phyloP scores from a whole-genome alignment of 2,329 filamentous ascomycete species.

The Elsinoe batatas region DNA sequence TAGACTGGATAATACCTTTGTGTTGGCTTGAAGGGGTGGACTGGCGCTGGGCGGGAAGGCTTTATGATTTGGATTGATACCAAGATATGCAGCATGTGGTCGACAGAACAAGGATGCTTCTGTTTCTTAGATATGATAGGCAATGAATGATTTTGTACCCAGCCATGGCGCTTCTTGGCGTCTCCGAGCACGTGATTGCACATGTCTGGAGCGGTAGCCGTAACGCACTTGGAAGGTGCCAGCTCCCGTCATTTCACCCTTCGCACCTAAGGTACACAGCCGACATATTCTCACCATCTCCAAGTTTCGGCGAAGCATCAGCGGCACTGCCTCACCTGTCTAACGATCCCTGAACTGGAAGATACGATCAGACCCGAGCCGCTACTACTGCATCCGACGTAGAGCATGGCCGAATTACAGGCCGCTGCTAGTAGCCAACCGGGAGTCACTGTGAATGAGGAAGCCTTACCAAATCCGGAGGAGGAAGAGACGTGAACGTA shows the following conservation, averaged over 20 bases:
- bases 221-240: background rate
- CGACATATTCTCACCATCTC: too few species aligned
- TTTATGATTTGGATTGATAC: slow-evolving; percentile 7
- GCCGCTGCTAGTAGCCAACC: background rate
- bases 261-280: too few species aligned
- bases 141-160: background rate
- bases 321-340: background rate
- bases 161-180: background rate
- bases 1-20: slow-evolving; percentile 7
- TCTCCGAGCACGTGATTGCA: background rate
- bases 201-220: background rate
- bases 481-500: background rate
- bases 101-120: background rate
- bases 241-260: too few species aligned
- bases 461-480: background rate
- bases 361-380: too few species aligned
- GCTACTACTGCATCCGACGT: too few species aligned
- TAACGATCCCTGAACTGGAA: background rate
- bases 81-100: background rate
- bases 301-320: background rate
- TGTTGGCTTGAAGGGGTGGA: background rate
- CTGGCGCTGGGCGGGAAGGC: background rate
- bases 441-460: background rate
- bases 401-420: too few species aligned
- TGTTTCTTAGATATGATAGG: background rate